Percentiles rank a stretch among this genome's conserved stretches.
Evolutionary conservation across 129 eudicot species (phyloP).

Genomic region (Ambrosia trifida): DNA sequence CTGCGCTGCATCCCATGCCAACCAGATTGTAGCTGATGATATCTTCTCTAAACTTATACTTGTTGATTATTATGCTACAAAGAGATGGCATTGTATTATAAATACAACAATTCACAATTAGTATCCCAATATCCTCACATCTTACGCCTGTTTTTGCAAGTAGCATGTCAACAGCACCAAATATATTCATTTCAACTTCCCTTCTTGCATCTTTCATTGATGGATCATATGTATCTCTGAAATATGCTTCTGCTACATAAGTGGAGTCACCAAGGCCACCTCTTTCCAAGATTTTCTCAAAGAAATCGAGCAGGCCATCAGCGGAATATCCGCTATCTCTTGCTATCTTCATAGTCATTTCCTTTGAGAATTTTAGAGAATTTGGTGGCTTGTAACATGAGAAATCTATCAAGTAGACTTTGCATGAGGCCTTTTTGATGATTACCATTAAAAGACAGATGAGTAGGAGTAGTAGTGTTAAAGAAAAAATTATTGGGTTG

Average conservation of each 20-base stretch:
- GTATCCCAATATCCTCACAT: conserved; percentile 44
- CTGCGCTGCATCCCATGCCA: conserved; percentile 78
- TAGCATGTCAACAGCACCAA: conserved; percentile 53
- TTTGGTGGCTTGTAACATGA: conserved; percentile 50
- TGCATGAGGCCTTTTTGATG: conserved; percentile 25
- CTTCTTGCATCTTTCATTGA: conserved; percentile 35
- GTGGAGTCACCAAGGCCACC: conserved; percentile 48
- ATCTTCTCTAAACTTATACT: conserved; percentile 45
- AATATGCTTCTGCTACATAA: conserved; percentile 33
- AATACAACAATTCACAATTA: conserved; percentile 45
- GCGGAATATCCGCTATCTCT: conserved; percentile 4
- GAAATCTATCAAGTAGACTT: conserved; percentile 44
- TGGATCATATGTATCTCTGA: conserved; percentile 9
- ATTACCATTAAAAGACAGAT: background rate
- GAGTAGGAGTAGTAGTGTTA: conserved; percentile 18
- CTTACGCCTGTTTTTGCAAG: conserved; percentile 40
- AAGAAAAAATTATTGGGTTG: conserved; percentile 10
- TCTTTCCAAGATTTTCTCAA: conserved; percentile 28
- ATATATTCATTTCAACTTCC: conserved; percentile 50
- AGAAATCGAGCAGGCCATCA: conserved; percentile 32
- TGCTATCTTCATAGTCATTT: background rate
- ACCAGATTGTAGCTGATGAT: conserved; percentile 43
- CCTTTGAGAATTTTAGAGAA: conserved; percentile 28
- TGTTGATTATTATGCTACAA: conserved; percentile 45
- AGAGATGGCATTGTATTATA: conserved; percentile 52